Percentiles rank a stretch among this genome's conserved stretches.
These are phyloP conservation scores for Santalum album DNA, from an alignment of 164 flowering plant species.

Conservation along the genomic window DNA sequence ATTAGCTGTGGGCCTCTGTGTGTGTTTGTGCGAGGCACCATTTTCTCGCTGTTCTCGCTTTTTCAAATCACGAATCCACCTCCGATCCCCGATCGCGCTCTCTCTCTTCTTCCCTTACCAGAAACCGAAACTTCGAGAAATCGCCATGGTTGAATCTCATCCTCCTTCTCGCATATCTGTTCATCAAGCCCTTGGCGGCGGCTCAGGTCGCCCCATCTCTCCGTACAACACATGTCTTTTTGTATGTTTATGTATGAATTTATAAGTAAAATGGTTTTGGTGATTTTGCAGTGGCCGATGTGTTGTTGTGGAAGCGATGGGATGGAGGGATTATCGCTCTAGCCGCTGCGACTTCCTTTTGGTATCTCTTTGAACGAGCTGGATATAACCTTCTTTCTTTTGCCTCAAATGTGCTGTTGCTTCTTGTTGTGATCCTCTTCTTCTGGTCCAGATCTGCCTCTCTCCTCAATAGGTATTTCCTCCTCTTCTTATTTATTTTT, in stretches of 20 bases:
- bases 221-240: not conserved
- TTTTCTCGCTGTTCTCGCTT: too few species aligned
- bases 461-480: slow-evolving; percentile 61
- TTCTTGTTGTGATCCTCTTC: slow-evolving; percentile 62
- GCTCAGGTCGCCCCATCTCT: slow-evolving; percentile 37
- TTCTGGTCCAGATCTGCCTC: slow-evolving; percentile 85
- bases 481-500: not conserved
- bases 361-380: slow-evolving; percentile 62
- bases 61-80: too few species aligned
- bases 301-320: slow-evolving; percentile 64
- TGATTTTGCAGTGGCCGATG: slow-evolving; percentile 59
- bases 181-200: slow-evolving; percentile 63
- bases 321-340: slow-evolving; percentile 26
- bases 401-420: slow-evolving; percentile 51
- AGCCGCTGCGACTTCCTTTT: slow-evolving; percentile 35
- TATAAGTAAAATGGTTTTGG: not conserved
- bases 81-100: too few species aligned
- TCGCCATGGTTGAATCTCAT: slow-evolving; percentile 33
- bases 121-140: too few species aligned
- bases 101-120: too few species aligned
- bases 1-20: too few species aligned
- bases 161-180: slow-evolving; percentile 31
- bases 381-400: slow-evolving; percentile 54
- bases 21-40: too few species aligned
- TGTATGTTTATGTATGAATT: not conserved